These are phyloP conservation scores for Zostera marina DNA, from an alignment of 116 monocot species.

Conservation along the genomic window DNA sequence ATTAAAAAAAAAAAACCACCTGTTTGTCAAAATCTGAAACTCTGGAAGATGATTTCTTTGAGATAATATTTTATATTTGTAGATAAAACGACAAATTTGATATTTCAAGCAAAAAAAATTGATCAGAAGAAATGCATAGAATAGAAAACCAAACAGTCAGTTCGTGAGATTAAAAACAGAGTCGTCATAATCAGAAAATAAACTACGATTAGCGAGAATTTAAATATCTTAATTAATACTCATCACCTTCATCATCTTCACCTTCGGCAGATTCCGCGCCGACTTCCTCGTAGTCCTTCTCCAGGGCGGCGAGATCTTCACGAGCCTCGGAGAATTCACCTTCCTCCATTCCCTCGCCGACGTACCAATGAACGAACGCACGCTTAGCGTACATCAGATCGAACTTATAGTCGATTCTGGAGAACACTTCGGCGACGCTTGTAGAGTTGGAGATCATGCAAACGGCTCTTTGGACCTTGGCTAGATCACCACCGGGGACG, in stretches of 20 bases:
- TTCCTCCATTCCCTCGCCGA: slow-evolving; percentile 38
- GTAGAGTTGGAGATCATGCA: slow-evolving; percentile 38
- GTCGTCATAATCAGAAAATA: too few relatives aligned
- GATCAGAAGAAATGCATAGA: too few relatives aligned
- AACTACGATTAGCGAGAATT: background rate
- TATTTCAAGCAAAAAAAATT: too few relatives aligned
- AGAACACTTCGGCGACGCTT: slow-evolving; percentile 34
- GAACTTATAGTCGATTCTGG: slow-evolving; percentile 32
- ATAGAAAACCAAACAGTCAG: too few relatives aligned
- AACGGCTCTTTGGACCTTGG: slow-evolving; percentile 34
- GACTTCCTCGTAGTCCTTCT: slow-evolving; percentile 39
- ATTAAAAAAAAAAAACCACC: too few relatives aligned
- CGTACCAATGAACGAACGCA: slow-evolving; percentile 37
- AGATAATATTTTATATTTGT: too few relatives aligned
- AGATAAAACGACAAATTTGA: too few relatives aligned
- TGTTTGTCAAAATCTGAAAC: too few relatives aligned
- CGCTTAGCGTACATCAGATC: slow-evolving; percentile 32
- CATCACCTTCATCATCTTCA: slow-evolving; percentile 15
- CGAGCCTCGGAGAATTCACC: slow-evolving; percentile 32
- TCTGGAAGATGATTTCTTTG: too few relatives aligned
- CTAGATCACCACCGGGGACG: slow-evolving; percentile 27
- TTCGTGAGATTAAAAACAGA: too few relatives aligned
- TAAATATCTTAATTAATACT: slow-evolving; percentile 2
- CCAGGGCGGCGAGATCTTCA: slow-evolving; percentile 27
- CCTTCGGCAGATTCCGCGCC: slow-evolving; percentile 15